Percentiles rank a stretch among this genome's conserved stretches.
These are phyloP conservation scores for Eutypa lata DNA, from an alignment of 2,329 filamentous ascomycete species.

Conservation along the genomic window DNA sequence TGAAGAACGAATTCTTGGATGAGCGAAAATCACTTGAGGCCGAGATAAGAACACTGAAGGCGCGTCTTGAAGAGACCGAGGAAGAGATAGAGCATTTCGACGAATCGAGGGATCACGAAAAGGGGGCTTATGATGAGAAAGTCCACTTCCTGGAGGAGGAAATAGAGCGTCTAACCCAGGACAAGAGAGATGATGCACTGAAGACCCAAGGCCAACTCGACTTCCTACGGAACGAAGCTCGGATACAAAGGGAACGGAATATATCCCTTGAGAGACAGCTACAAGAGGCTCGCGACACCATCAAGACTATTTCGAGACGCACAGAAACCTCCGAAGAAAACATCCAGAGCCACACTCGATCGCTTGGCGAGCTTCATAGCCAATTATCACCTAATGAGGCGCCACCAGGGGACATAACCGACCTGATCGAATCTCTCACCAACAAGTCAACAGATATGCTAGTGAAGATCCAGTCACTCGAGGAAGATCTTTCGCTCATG, in stretches of 20 bases:
- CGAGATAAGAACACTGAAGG: conserved; percentile 73
- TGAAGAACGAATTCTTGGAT: conserved; percentile 82
- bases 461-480: conserved; percentile 56
- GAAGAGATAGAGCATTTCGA: conserved; percentile 85
- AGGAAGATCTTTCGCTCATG: conserved; percentile 58
- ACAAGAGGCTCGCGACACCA: conserved; percentile 52
- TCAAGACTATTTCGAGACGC: conserved; percentile 47
- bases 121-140: conserved; percentile 64
- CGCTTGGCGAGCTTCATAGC: conserved; percentile 56
- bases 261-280: conserved; percentile 57
- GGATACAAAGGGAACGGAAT: conserved; percentile 57
- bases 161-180: conserved; percentile 59
- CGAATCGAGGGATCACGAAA: conserved; percentile 80
- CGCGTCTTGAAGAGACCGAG: conserved; percentile 81
- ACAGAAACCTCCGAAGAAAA: conserved; percentile 49
- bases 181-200: conserved; percentile 54
- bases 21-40: conserved; percentile 81
- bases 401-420: conserved; percentile 53
- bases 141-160: conserved; percentile 68
- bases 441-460: conserved; percentile 56
- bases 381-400: conserved; percentile 53
- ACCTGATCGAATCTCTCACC: conserved; percentile 59
- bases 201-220: conserved; percentile 62
- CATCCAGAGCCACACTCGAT: conserved; percentile 48
- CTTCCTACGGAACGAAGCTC: conserved; percentile 58